Base-by-base conservation (phyloP, 78 protist species). In the Dictyostelium brefeldianum region DNA sequence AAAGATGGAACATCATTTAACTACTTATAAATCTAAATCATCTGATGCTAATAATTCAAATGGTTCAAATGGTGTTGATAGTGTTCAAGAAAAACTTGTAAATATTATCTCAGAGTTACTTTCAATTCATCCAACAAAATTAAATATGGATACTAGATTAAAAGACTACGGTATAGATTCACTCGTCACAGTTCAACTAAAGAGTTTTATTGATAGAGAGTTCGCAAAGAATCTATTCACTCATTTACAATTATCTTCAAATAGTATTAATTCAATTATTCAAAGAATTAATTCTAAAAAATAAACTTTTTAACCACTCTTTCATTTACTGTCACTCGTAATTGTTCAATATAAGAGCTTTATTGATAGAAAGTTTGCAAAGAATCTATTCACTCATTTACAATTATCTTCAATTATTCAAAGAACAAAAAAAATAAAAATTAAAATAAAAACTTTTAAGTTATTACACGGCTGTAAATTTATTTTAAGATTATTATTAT, bases 81-180 rank as follows among this genome's bases (percentile, higher is more conserved):
- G 51, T 1, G 53, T 75, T 18, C 70, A 43, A 29, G 92, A 47
- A 20, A 64, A 65, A 25, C 59, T 84, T 29, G 46, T 84, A 7
- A 25, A 22, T 29, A 50, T 18, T 2, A 59, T 84, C n/a, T 84
- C 92, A 14, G 83, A 84, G 43, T 36, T 84, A 2, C 46, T 84
- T 14, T 84, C 92, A 29, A 84, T 84, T 22, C 78, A 75, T 15
- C 92, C 83, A 25, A 74, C 92, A 54, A 84, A 84, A 25, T 54
- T 84, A 17, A 84, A 84, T 79, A 59, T 48, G 14, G 92, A 84
- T 48, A 74, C 83, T 10, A 18, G 83, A 47, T 29, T 84, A 11
- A 84, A 84, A 79, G 92, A 84, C 10, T 84, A 74, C 57, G 92
- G 92, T 74, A 74, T 84, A 59, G 92, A 84, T 47, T 74, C 83